Base-by-base conservation (phyloP, 139 green algal species). In the Volvox reticuliferus region DNA sequence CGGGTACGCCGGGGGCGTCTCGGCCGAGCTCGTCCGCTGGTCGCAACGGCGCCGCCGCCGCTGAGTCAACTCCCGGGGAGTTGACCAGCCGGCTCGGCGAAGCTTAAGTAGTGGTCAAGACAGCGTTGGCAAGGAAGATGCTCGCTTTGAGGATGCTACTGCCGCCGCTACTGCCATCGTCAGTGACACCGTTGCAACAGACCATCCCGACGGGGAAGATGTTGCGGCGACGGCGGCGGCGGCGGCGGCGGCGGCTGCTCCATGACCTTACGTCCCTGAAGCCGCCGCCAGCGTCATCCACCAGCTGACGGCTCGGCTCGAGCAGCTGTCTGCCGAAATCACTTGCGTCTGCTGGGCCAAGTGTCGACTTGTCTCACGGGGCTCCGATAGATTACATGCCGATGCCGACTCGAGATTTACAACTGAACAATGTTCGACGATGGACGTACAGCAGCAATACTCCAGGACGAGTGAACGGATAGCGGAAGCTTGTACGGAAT, bases 301-400 rank as follows among this genome's bases (percentile, higher is more conserved):
- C 67, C 67, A 75, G 33, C n/a, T 82, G 77, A 24, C 37, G 79
- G 24, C 36, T 14, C 79, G 20, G 16, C 26, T 75, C 1, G 28
- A 86, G 80, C 37, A 86, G 55, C 55, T 86, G 80, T 82, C 32
- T 12, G 77, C 26, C 73, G 16, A 79, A 21, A 79, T 79, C 73
- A 79, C 73, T 36, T 79, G 2, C 73, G 73, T 5, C 26, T 79
- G n/a, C 16, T 3, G 35, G 13, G 28, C 32, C 16, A n/a, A n/a
- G 26, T 79, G 2, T 36, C 73, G 24, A 32, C 26, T 3, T 44
- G 35, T 32, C 16, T 83, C 18, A 44, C 30, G 78, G 78, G 67
- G 78, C 36, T 84, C 21, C 19, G 1, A 17, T n/a, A n/a, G n/a
- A n/a, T 61, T 1, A 2, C 78, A 62, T 12, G 12, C 67, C 21